Percentiles rank a stretch among this genome's conserved stretches.
Evolutionary conservation across 192 early-diverging fungal species (phyloP).

Genomic region (Thamnidium elegans): DNA sequence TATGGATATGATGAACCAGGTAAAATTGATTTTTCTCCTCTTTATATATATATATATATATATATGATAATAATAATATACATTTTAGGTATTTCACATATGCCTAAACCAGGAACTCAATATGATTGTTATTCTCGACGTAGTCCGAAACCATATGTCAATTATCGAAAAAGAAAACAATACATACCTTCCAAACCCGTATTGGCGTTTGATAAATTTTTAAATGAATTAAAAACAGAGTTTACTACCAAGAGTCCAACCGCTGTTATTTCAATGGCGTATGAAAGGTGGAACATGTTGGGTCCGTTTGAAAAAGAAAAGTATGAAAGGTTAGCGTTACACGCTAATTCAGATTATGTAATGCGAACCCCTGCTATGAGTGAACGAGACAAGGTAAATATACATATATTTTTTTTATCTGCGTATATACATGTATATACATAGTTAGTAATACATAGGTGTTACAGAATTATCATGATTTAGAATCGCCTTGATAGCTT

Average conservation of each 20-base stretch:
- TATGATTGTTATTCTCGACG: background rate
- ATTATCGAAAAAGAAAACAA: background rate
- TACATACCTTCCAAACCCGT: slow-evolving; percentile 1
- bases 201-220: background rate
- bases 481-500: too few relatives aligned
- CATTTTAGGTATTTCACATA: slow-evolving; percentile 1
- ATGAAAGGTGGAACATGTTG: background rate
- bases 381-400: background rate
- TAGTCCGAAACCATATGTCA: background rate
- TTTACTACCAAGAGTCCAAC: background rate
- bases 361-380: background rate
- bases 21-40: background rate
- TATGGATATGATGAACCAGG: slow-evolving; percentile 1
- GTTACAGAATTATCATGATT: too few relatives aligned
- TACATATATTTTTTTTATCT: too few relatives aligned
- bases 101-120: background rate
- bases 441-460: too few relatives aligned
- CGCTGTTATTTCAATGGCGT: background rate
- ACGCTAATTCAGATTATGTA: slow-evolving; percentile 15
- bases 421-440: too few relatives aligned
- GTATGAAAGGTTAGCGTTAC: slow-evolving; percentile 9
- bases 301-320: background rate
- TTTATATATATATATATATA: background rate
- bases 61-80: slow-evolving; percentile 5
- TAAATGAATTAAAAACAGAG: background rate